Evolutionary conservation across 805 yeast species (phyloP).

Genomic region (Cyberlindnera mrakii): DNA sequence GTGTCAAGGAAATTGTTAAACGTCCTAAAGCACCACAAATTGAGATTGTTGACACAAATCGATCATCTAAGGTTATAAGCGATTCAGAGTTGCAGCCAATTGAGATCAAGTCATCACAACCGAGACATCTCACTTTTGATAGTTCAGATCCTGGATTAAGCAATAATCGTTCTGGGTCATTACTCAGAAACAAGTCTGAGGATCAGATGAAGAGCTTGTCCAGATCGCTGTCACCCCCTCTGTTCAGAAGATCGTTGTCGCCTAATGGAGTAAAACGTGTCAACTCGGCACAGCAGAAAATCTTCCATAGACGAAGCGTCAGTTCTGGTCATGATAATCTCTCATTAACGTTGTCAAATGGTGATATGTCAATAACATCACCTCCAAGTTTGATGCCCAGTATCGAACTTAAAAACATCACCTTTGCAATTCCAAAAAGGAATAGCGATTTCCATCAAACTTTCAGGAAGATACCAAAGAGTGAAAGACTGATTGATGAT

Average conservation of each 20-base stretch:
- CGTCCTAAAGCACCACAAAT: not conserved
- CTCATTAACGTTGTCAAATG: slow-evolving; percentile 1
- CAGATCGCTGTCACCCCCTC: slow-evolving; percentile 9
- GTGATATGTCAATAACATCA: slow-evolving; percentile 5
- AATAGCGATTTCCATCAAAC: slow-evolving; percentile 72
- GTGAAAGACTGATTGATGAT: slow-evolving; percentile 76
- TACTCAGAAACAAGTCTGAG: not conserved
- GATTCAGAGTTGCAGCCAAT: not conserved
- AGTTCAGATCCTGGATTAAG: not conserved
- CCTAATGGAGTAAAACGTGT: slow-evolving; percentile 4
- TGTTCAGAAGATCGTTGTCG: slow-evolving; percentile 13
- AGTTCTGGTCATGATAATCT: slow-evolving; percentile 3
- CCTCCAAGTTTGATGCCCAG: slow-evolving; percentile 4
- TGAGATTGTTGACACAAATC: not conserved
- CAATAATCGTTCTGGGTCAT: not conserved
- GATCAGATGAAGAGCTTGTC: not conserved
- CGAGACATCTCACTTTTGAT: too few relatives aligned
- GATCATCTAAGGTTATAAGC: too few relatives aligned
- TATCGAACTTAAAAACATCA: slow-evolving; percentile 13
- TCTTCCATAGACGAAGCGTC: slow-evolving; percentile 2
- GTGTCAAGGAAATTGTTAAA: slow-evolving; percentile 2
- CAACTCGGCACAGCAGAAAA: not conserved
- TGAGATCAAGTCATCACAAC: not conserved
- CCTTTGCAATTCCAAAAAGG: slow-evolving; percentile 50
- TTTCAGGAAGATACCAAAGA: slow-evolving; percentile 60